These are phyloP conservation scores for Huntiella omanensis DNA, from an alignment of 2,329 filamentous ascomycete genomes.

Conservation along the genomic window DNA sequence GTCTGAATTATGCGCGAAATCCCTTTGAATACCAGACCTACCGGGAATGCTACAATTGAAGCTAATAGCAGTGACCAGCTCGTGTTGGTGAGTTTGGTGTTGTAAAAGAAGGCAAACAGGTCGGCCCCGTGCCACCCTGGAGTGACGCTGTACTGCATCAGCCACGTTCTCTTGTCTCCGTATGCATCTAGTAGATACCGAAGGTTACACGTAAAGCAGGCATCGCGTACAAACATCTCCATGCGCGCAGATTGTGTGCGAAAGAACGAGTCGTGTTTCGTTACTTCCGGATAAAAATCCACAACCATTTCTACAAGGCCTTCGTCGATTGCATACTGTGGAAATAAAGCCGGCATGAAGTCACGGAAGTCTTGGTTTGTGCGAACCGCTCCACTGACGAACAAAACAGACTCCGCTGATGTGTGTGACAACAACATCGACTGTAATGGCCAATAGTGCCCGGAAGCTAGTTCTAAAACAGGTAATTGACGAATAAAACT, in stretches of 20 bases:
- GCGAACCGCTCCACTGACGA: conserved; percentile 16
- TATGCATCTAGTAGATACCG: conserved; percentile 21
- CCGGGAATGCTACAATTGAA: conserved; percentile 16
- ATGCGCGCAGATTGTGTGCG: conserved; percentile 16
- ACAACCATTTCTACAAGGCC: conserved; percentile 16
- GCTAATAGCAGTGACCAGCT: conserved; percentile 15
- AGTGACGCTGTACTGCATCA: conserved; percentile 23
- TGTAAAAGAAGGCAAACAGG: conserved; percentile 23
- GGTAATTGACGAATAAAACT: conserved; percentile 18
- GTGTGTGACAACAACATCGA: conserved; percentile 18
- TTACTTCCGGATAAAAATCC: conserved; percentile 16
- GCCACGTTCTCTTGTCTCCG: conserved; percentile 19
- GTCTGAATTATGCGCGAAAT: conserved; percentile 22
- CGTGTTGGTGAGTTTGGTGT: conserved; percentile 16
- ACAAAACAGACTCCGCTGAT: conserved; percentile 16
- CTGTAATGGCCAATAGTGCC: conserved; percentile 16
- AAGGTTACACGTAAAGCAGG: conserved; percentile 21
- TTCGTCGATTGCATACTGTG: conserved; percentile 16
- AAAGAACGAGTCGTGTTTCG: conserved; percentile 13
- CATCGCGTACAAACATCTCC: conserved; percentile 18
- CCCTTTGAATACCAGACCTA: conserved; percentile 18
- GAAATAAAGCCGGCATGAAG: conserved; percentile 18
- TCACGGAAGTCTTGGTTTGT: conserved; percentile 18
- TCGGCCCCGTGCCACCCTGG: conserved; percentile 23
- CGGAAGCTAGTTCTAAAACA: conserved; percentile 16